Evolutionary conservation across 106 monocot species (phyloP), one percentile per base, ranked within the genome.

Genomic region (Allium cepa): DNA sequence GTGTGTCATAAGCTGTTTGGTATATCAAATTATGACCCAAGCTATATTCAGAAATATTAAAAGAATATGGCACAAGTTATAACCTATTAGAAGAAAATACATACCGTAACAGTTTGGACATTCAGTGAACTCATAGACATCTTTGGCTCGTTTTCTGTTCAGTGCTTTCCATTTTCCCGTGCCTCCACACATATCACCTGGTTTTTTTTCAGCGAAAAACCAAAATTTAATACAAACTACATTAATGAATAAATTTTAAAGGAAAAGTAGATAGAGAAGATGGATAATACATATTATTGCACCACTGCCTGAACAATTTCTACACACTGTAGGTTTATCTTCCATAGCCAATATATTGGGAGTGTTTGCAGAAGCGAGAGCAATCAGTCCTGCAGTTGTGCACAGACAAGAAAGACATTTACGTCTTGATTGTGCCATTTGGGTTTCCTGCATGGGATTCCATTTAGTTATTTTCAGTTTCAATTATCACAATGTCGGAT

Each of bases 171-270:
- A 95, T 67, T 91, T 95, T 49, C 91, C 91, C 26, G 95, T 95
- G 57, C 95, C 95, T 7, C 95, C 91, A 73, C 95, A 95, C 95
- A 95, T 95, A 71, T 95, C 95, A 78, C 95, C 94, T 95, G 69
- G 49, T 65, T 64, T 14, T 49, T 57, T 26, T 47, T 66, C 16
- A 14, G 26, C 60, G 53, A 56, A 49, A 27, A 55, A 4, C 53
- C 11, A 55, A 55, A 55, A 15, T 55, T 55, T 12, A 55, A 12
- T 15, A 12, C 1, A 55, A 4, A 12, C 11, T 55, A 4, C 15
- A 12, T 15, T 55, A 55, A 55, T 11, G 15, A 55, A 55, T 55
- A 3, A 36, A 36, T 36, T 36, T 55, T 55, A 55, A 55, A 60
- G 53, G 46, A 27, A 11, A 26, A 45, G 26, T 68, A 10, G 4